A percentile compares a stretch with the other conserved stretches of the same genome.
These are phyloP conservation scores for Apiospora sp. DNA, from an alignment of 2,329 filamentous ascomycete species.

Conservation along the genomic window DNA sequence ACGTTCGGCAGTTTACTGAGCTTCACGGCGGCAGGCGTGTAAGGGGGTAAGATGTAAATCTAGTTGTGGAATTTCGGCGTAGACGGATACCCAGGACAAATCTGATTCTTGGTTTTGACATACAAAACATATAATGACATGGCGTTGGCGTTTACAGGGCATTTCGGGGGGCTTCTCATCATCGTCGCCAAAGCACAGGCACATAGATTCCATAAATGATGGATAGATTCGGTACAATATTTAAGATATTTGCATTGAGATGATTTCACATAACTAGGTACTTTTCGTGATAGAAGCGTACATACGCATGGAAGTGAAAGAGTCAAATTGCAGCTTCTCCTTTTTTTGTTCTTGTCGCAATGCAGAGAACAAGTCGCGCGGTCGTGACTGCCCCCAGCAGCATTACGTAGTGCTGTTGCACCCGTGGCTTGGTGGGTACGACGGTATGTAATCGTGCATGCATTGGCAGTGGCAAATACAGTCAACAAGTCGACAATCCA, in stretches of 20 bases:
- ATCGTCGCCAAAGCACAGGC: not conserved
- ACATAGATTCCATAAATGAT: not conserved
- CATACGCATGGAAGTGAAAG: not conserved
- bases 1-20: conserved; percentile 88
- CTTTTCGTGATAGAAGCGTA: not conserved
- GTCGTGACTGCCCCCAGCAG: not conserved
- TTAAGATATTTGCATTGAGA: not conserved
- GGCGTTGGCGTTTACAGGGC: conserved; percentile 5
- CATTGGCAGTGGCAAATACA: not conserved
- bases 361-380: not conserved
- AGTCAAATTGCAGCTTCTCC: not conserved
- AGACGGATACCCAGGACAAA: not conserved
- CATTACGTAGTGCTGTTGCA: not conserved
- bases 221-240: not conserved
- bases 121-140: not conserved
- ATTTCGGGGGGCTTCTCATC: not conserved
- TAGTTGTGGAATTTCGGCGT: not conserved
- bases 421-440: not conserved
- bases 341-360: not conserved
- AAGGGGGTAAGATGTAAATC: not conserved
- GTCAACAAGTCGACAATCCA: too few relatives aligned
- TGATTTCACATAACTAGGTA: not conserved
- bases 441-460: not conserved
- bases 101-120: not conserved
- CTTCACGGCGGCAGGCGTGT: conserved; percentile 72